Conservation (phyloP, 805 yeast genomes). For the Candida andamanensis region DNA sequence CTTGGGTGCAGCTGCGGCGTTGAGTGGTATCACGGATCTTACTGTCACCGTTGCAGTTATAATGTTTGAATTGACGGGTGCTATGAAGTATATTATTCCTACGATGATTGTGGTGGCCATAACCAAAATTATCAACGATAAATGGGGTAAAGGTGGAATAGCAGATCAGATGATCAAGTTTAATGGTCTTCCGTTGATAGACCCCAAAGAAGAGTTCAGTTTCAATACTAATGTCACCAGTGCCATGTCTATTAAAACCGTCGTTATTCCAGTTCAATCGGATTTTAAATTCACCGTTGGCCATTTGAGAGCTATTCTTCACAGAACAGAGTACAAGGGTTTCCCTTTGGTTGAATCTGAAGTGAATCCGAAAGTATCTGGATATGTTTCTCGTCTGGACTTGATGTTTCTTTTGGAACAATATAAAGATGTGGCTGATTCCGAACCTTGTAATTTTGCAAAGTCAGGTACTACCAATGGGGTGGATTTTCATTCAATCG, state of each 20-base stretch:
- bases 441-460: conserved; percentile 5
- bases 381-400: conserved; percentile 42
- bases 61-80: conserved; percentile 96
- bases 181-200: conserved; percentile 83
- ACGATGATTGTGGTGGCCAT: conserved; percentile 93
- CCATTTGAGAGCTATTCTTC: conserved; percentile 28
- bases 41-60: conserved; percentile 91
- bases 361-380: conserved; percentile 36
- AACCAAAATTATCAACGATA: conserved; percentile 74
- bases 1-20: conserved; percentile 92
- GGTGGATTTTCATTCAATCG: conserved; percentile 18
- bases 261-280: conserved; percentile 33
- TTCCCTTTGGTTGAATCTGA: conserved; percentile 50
- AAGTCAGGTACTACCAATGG: conserved; percentile 1
- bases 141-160: conserved; percentile 77
- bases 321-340: conserved; percentile 36
- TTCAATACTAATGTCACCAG: conserved; percentile 41
- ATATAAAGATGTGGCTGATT: conserved; percentile 9
- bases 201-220: conserved; percentile 60
- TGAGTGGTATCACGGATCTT: conserved; percentile 90
- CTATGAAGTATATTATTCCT: conserved; percentile 84
- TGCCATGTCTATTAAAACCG: conserved; percentile 54
- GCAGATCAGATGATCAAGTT: conserved; percentile 92
- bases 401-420: conserved; percentile 23
- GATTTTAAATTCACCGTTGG: conserved; percentile 22